A percentile compares a stretch with the other conserved stretches of the same genome.
Evolutionary conservation across 257 asterid genomes (phyloP).

Genomic region (Plantago ovata): DNA sequence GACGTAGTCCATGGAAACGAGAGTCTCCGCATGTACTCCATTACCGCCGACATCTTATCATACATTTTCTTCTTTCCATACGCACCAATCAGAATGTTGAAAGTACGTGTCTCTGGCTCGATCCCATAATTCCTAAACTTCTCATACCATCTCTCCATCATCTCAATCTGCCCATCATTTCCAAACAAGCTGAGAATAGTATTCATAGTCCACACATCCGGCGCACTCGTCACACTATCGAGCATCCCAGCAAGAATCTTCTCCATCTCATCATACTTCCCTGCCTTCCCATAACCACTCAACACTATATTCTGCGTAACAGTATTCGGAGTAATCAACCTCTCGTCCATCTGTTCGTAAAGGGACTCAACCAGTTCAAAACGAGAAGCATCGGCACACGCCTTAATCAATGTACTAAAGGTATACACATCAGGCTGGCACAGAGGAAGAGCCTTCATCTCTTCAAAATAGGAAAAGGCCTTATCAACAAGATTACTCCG

Average conservation of each 20-base stretch:
- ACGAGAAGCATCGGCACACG: conserved; percentile 59
- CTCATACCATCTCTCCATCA: conserved; percentile 95
- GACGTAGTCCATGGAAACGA: conserved; percentile 92
- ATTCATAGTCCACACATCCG: conserved; percentile 94
- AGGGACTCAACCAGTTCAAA: conserved; percentile 72
- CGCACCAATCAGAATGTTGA: conserved; percentile 83
- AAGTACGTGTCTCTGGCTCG: conserved; percentile 79
- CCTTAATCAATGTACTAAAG: conserved; percentile 76
- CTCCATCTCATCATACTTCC: conserved; percentile 86
- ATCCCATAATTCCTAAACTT: conserved; percentile 75
- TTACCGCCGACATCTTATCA: conserved; percentile 89
- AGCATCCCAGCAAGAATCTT: conserved; percentile 68
- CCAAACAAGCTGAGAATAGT: conserved; percentile 75
- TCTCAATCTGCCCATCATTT: conserved; percentile 71
- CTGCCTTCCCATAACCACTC: conserved; percentile 83
- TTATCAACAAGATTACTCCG: conserved; percentile 66
- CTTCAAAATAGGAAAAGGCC: conserved; percentile 58
- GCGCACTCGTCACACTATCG: conserved; percentile 44
- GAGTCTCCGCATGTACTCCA: conserved; percentile 95
- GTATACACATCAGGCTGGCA: conserved; percentile 93
- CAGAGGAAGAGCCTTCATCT: conserved; percentile 61
- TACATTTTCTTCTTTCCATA: conserved; percentile 87
- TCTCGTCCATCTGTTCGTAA: conserved; percentile 59
- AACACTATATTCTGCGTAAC: conserved; percentile 85
- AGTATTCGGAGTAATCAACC: conserved; percentile 68